A percentile compares a stretch with the other conserved stretches of the same genome.
phyloP scores from a whole-genome alignment of 345 rosid genomes.

The Rubroshorea leprosula region DNA sequence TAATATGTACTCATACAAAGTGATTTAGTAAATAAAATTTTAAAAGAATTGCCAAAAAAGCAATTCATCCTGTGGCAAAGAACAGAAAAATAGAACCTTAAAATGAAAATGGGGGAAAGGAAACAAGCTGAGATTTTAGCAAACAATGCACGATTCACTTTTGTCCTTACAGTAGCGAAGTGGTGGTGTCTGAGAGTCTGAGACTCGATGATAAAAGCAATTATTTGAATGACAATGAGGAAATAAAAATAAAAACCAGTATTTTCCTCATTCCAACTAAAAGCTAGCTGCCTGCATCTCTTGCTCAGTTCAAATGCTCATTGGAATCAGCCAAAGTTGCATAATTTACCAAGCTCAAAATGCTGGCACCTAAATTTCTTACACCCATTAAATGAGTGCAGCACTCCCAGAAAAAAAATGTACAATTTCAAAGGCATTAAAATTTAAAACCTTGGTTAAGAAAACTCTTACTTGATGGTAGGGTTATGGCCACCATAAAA shows the following conservation, averaged over 20 bases:
- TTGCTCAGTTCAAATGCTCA: conserved; percentile 24
- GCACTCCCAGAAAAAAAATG: background rate
- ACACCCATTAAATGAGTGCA: background rate
- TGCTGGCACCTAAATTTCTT: background rate
- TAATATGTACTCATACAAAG: background rate
- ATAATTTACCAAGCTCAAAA: conserved; percentile 3
- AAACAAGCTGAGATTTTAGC: no score
- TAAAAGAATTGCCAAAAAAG: no score
- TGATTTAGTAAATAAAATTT: no score
- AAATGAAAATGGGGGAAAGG: no score
- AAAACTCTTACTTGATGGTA: no score
- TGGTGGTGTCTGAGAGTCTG: background rate
- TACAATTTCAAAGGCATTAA: background rate
- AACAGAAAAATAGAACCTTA: no score
- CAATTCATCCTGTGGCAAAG: no score
- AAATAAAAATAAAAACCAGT: conserved; percentile 32
- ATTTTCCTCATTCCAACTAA: conserved; percentile 60
- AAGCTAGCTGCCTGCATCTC: conserved; percentile 43
- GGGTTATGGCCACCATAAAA: no score
- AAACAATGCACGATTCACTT: background rate
- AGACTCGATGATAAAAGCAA: background rate
- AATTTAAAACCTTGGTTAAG: background rate
- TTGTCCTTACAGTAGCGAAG: no score
- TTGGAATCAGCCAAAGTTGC: conserved; percentile 8
- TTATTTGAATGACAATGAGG: background rate